Base-by-base conservation (phyloP, 2,329 filamentous ascomycete genomes). In the Pseudogymnoascus sp. region DNA sequence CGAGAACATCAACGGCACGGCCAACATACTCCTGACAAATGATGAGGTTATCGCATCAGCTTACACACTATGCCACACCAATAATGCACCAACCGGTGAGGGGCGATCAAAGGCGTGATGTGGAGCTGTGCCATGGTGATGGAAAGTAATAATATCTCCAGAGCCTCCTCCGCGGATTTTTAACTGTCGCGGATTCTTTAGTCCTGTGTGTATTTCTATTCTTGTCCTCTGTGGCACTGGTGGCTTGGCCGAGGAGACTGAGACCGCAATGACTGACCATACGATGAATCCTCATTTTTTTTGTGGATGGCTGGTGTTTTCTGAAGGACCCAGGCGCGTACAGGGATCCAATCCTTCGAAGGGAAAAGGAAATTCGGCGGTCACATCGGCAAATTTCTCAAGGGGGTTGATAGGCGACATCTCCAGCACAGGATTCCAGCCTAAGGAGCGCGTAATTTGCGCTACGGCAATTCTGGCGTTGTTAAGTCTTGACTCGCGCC, bases 221-320 rank as follows among this genome's bases (percentile, higher is more conserved):
- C 26, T 13, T 56, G 46, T 56, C 26, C n/a, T 31, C 10, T 33
- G 29, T 31, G 46, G 26, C 29, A 56, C 26, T 33, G 46, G 46
- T 56, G 46, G 46, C 46, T 56, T 56, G 46, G 29, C 50, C 29
- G n/a, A 56, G 26, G n/a, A 56, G 50, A n/a, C 50, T 56, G 50
- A 33, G 50, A 19, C 31, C 29, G 33, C 3, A 26, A 33, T 33
- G 50, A 33, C 50, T 33, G 50, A 33, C 50, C 50, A 11, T 56
- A 7, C 23, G n/a, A 33, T 19, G 10, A 56, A 56, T n/a, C 29
- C 29, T 19, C 17, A 13, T 15, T 56, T 56, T 53, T 53, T 50
- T 53, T 33, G 31, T 56, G 26, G 26, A 19, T 29, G 46, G 26
- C 26, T 33, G 29, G 26, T 17, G 23, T 29, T 33, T 33, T 56